A percentile compares a stretch with the other conserved stretches of the same genome.
These are phyloP conservation scores for Ophiostoma triangulosporum DNA, from an alignment of 2,329 filamentous ascomycete genomes.

Conservation along the genomic window DNA sequence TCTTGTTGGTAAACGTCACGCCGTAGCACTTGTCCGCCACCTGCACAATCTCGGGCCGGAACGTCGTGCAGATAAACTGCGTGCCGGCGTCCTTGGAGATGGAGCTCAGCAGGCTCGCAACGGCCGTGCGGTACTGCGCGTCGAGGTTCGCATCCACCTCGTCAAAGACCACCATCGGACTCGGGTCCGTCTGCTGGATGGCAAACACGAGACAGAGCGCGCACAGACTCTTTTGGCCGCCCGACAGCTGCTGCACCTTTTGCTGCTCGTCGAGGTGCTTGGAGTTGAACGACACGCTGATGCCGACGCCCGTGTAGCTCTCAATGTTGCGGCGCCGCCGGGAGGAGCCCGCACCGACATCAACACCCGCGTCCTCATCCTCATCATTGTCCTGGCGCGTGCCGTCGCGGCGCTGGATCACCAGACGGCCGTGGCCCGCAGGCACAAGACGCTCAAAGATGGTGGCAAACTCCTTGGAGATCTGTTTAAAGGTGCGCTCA, in stretches of 20 bases:
- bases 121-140: conserved; percentile 92
- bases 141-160: conserved; percentile 98
- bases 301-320: conserved; percentile 92
- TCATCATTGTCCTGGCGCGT: conserved; percentile 50
- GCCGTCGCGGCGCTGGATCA: conserved; percentile 86
- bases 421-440: conserved; percentile 75
- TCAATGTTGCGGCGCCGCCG: conserved; percentile 58
- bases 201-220: conserved; percentile 96
- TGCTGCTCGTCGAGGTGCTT: conserved; percentile 94
- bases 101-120: conserved; percentile 74
- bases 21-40: conserved; percentile 98
- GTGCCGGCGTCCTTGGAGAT: conserved; percentile 55
- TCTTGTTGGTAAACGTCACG: conserved; percentile 87
- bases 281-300: conserved; percentile 96
- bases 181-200: conserved; percentile 95
- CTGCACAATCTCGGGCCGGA: conserved; percentile 88
- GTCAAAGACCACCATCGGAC: conserved; percentile 97
- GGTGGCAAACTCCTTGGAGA: conserved; percentile 79
- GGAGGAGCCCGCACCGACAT: conserved; percentile 30
- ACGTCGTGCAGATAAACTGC: conserved; percentile 97
- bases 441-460: conserved; percentile 95
- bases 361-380: conserved; percentile 52
- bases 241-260: conserved; percentile 90
- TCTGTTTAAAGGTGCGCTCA: conserved; percentile 95
- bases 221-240: conserved; percentile 96